Base-by-base conservation (phyloP, 164 flowering plant genomes). In the Magnolia officinalis region DNA sequence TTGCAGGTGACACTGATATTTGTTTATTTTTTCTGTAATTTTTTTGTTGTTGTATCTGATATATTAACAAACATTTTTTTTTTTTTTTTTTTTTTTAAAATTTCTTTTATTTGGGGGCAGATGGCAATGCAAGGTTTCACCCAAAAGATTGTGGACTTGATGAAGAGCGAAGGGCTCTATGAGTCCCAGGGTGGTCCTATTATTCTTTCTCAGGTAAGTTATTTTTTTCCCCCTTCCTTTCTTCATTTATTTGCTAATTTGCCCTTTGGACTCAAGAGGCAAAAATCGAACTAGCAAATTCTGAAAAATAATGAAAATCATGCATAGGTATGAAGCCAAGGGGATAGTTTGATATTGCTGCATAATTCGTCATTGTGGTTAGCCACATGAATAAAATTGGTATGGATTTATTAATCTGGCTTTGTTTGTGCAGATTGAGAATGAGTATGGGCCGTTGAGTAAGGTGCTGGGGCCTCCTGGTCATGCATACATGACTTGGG, bases 141-240 rank as follows among this genome's bases (percentile, higher is more conserved):
- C 1, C 80, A 82, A 72, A 90, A 90, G 82, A 88, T 91, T 67
- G 92, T 91, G 64, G 80, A 82, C 72, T 80, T 89, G 92, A 90
- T 91, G 93, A 91, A 91, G 81, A 82, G 81, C 65, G 90, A 91
- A 71, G 79, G 69, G 4, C 86, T 91, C 45, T 91, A 82, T 80
- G 91, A 86, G 59, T 87, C 96, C 20, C 93, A 91, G 77, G 96
- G 96, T 49, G 96, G 96, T 61, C 96, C 96, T 13, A 91, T 91
- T 45, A 90, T 91, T 74, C 86, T 91, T 24, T 90, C 93, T 77
- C 93, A 89, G 87, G 93, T 90, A 78, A 37, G 45, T 55, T 55
- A 8, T 55, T 55, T 55, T 55, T 16, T 55, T 10, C 29, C 26
- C 29, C 29, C 29, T 26, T 55, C 13, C 13, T 2, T 55, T 55